Conservation (phyloP, 176 grass and related monocot genomes). For the Triticum timopheevii region DNA sequence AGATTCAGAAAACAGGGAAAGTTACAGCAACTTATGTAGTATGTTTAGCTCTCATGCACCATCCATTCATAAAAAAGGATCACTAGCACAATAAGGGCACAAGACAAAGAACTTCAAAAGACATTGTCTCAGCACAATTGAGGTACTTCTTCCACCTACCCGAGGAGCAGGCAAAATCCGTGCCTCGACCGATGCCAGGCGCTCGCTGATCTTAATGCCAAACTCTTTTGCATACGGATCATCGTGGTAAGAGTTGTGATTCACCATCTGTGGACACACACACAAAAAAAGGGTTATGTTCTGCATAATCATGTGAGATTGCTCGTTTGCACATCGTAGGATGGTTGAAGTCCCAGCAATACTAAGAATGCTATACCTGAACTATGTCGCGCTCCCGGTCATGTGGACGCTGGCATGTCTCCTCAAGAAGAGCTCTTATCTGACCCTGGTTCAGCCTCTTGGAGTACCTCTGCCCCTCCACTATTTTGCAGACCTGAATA, state of each 20-base stretch:
- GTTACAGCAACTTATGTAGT: background rate
- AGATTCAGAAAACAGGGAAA: too few relatives aligned
- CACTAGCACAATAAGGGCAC: background rate
- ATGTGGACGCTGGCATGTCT: constrained; percentile 79
- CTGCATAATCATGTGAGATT: constrained; percentile 16
- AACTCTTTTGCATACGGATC: constrained; percentile 96
- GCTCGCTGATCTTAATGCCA: constrained; percentile 88
- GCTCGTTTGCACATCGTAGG: background rate
- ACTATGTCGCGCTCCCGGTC: constrained; percentile 82
- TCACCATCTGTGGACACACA: constrained; percentile 63
- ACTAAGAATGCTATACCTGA: constrained; percentile 37
- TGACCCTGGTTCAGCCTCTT: constrained; percentile 86
- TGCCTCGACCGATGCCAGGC: constrained; percentile 78
- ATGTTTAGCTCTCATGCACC: background rate
- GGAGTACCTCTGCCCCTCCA: constrained; percentile 91
- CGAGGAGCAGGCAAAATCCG: constrained; percentile 88
- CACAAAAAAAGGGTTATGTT: background rate
- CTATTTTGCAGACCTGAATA: constrained; percentile 90
- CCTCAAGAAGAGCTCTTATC: constrained; percentile 80
- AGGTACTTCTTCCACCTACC: constrained; percentile 34
- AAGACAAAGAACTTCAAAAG: background rate
- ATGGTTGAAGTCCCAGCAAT: background rate
- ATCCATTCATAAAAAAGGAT: too few relatives aligned
- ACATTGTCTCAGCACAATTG: too few relatives aligned
- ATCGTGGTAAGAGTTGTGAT: constrained; percentile 74